These are phyloP conservation scores for Ceratorhiza oryzae-sativae DNA, from an alignment of 1,284 basidiomycete genomes.

Conservation along the genomic window DNA sequence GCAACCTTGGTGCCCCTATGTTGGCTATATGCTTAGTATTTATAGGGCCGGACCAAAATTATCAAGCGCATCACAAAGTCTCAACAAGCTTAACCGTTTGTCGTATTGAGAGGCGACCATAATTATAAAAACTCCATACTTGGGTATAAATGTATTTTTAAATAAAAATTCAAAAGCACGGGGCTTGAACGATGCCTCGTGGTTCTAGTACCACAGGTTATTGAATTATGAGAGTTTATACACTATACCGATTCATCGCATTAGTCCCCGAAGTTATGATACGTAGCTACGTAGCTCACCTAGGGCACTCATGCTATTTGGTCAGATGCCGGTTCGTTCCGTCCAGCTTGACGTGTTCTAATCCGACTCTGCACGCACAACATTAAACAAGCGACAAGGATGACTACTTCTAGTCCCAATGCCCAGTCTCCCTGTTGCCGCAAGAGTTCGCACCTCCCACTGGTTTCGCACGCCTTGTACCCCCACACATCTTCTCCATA, in stretches of 20 bases:
- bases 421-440: not conserved
- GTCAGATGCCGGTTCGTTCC: too few relatives aligned
- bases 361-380: conserved; percentile 6
- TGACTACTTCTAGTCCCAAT: not conserved
- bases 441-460: not conserved
- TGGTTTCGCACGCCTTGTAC: not conserved
- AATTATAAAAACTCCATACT: too few relatives aligned
- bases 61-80: not conserved
- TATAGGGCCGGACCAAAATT: conserved; percentile 5
- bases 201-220: too few relatives aligned
- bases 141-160: too few relatives aligned
- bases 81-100: not conserved
- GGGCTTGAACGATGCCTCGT: too few relatives aligned
- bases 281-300: too few relatives aligned
- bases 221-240: too few relatives aligned
- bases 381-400: not conserved
- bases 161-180: too few relatives aligned
- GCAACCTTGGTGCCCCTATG: not conserved
- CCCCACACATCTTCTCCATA: conserved; percentile 19
- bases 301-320: too few relatives aligned
- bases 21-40: not conserved
- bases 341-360: not conserved
- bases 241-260: too few relatives aligned
- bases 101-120: too few relatives aligned
- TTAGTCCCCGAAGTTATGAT: too few relatives aligned